A percentile compares a stretch with the other conserved stretches of the same genome.
Conservation (phyloP, 345 rosid genomes). For the Trapa incisa region DNA sequence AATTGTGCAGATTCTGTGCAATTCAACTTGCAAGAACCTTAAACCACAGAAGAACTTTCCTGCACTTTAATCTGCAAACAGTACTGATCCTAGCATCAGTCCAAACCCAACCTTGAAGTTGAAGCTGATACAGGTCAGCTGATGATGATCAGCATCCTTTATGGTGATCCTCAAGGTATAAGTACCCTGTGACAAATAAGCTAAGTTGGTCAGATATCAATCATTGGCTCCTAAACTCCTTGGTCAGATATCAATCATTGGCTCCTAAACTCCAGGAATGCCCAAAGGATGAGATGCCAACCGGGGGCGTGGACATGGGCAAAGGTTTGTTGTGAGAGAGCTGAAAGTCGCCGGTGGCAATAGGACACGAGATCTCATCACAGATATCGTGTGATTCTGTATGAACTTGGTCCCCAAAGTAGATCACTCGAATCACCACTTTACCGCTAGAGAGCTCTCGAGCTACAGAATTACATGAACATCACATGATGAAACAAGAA, state of each 20-base stretch:
- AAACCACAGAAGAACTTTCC: neutral
- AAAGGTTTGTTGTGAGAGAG: constrained; percentile 56
- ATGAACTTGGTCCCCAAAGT: constrained; percentile 34
- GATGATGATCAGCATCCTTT: constrained; percentile 19
- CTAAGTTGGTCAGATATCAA: neutral
- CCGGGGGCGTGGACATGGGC: constrained; percentile 49
- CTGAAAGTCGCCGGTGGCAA: constrained; percentile 37
- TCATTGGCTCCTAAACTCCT: neutral
- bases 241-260: neutral
- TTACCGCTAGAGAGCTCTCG: constrained; percentile 38
- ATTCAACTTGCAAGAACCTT: neutral
- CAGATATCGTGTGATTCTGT: constrained; percentile 47
- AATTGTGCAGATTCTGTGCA: too few relatives aligned
- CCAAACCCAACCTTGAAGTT: constrained; percentile 25
- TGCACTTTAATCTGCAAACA: constrained; percentile 7
- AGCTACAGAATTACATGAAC: constrained; percentile 13
- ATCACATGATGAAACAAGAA: neutral
- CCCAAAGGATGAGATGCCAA: constrained; percentile 13
- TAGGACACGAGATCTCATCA: constrained; percentile 42
- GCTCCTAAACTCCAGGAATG: neutral
- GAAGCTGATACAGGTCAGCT: constrained; percentile 51
- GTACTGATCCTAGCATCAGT: constrained; percentile 8
- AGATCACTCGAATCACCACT: constrained; percentile 39
- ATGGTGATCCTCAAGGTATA: constrained; percentile 49
- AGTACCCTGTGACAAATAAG: constrained; percentile 32